These are phyloP conservation scores for Fragosphaeria purpurea DNA, from an alignment of 2,329 filamentous ascomycete species.

Conservation along the genomic window DNA sequence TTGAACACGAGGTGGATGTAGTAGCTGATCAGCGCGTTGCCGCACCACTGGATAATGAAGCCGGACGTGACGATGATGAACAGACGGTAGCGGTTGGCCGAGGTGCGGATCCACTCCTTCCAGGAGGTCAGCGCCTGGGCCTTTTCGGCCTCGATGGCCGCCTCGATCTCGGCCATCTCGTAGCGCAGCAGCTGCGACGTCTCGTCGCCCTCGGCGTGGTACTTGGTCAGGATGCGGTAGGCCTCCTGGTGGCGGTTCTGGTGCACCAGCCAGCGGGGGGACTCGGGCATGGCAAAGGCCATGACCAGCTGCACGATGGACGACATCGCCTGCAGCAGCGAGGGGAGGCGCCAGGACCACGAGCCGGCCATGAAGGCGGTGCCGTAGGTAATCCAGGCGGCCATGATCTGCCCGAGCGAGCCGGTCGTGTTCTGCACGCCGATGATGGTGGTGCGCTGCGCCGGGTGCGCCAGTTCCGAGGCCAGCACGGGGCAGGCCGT, in stretches of 20 bases:
- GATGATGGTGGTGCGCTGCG: slow-evolving; percentile 46
- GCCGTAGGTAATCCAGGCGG: slow-evolving; percentile 31
- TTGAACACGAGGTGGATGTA: slow-evolving; percentile 42
- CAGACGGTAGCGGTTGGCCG: slow-evolving; percentile 6
- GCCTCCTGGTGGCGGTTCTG: slow-evolving; percentile 46
- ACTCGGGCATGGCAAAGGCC: slow-evolving; percentile 49
- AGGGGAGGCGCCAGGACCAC: slow-evolving; percentile 43
- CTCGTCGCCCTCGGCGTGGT: slow-evolving; percentile 27
- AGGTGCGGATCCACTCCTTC: slow-evolving; percentile 3
- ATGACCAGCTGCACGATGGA: slow-evolving; percentile 36
- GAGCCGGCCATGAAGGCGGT: slow-evolving; percentile 38
- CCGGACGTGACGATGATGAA: slow-evolving; percentile 2
- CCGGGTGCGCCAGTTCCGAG: slow-evolving; percentile 48
- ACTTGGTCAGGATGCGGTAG: slow-evolving; percentile 36
- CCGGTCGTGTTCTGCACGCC: slow-evolving; percentile 54
- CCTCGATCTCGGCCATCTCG: slow-evolving; percentile 21
- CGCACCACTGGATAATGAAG: slow-evolving; percentile 7
- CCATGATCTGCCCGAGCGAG: slow-evolving; percentile 39
- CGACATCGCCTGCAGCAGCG: slow-evolving; percentile 48
- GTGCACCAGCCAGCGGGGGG: slow-evolving; percentile 45
- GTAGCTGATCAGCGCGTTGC: slow-evolving; percentile 20
- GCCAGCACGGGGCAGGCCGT: slow-evolving; percentile 51
- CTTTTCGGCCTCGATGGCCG: slow-evolving; percentile 44
- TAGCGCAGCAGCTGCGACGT: slow-evolving; percentile 1
- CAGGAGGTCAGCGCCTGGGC: slow-evolving; percentile 30